A percentile compares a stretch with the other conserved stretches of the same genome.
Conservation (phyloP, 139 green algal genomes). For the Nannochloris sp. region DNA sequence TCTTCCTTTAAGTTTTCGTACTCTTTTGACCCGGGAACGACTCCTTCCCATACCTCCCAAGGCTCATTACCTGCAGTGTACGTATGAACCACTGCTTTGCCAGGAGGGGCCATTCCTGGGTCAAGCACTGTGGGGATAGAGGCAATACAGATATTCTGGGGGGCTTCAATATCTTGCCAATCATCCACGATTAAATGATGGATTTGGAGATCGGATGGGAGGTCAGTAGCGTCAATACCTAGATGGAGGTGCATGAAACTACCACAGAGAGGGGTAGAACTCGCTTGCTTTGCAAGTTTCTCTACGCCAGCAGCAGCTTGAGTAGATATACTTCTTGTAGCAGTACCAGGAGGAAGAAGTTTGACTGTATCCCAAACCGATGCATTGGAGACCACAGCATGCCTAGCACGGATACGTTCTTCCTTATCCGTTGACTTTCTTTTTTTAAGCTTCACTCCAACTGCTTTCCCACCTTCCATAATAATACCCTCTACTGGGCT, state of each 20-base stretch:
- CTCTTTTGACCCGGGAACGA: constrained; percentile 48
- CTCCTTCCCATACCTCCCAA: constrained; percentile 73
- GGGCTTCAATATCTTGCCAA: constrained; percentile 43
- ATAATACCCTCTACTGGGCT: constrained; percentile 78
- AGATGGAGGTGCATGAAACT: constrained; percentile 87
- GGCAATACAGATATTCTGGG: constrained; percentile 70
- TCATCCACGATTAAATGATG: constrained; percentile 80
- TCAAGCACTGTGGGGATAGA: constrained; percentile 59
- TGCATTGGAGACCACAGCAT: constrained; percentile 81
- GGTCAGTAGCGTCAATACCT: constrained; percentile 65
- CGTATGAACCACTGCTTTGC: constrained; percentile 78
- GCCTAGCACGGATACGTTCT: constrained; percentile 24
- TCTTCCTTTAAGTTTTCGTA: constrained; percentile 90
- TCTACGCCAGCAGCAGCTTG: constrained; percentile 56
- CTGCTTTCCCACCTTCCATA: constrained; percentile 46
- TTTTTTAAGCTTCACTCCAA: constrained; percentile 31
- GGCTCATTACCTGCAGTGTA: constrained; percentile 79
- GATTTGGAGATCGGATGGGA: constrained; percentile 62
- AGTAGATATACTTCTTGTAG: no score
- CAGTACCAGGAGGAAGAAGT: constrained; percentile 67
- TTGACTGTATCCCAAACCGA: constrained; percentile 76
- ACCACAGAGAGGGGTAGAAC: constrained; percentile 35
- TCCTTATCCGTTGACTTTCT: background rate
- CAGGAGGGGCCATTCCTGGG: constrained; percentile 61
- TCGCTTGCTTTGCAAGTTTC: background rate